Percentiles rank a stretch among this genome's conserved stretches.
Conservation (phyloP, 805 yeast genomes). For the Yarrowia hollandica region DNA sequence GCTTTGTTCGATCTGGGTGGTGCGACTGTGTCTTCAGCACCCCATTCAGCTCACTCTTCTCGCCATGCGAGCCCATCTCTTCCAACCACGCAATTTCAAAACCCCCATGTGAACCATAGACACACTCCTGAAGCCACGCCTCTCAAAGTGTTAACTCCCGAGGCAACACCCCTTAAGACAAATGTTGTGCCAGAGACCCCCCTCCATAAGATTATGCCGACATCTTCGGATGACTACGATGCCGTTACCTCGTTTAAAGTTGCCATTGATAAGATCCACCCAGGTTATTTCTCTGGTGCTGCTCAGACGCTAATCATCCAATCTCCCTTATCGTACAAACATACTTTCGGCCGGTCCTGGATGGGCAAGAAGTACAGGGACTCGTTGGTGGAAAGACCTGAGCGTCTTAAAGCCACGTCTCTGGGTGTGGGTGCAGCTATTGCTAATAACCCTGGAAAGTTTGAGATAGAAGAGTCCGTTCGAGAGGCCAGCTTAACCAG, state of each 20-base stretch:
- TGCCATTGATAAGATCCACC: background rate
- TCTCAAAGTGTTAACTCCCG: background rate
- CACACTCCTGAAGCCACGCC: constrained; percentile 6
- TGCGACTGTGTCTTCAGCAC: background rate
- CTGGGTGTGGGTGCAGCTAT: constrained; percentile 76
- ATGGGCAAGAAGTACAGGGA: constrained; percentile 63
- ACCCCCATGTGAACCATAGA: background rate
- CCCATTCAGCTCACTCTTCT: background rate
- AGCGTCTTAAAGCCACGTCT: constrained; percentile 71
- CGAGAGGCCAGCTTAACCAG: constrained; percentile 49
- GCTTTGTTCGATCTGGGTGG: constrained; percentile 1
- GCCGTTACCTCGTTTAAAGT: background rate
- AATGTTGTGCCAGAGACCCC: background rate
- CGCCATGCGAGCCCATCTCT: background rate
- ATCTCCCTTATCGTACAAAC: constrained; percentile 69
- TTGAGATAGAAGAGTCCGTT: constrained; percentile 50
- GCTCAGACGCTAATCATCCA: constrained; percentile 54
- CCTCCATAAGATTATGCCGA: background rate
- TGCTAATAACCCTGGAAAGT: constrained; percentile 48
- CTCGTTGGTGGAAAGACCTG: constrained; percentile 81
- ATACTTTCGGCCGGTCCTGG: constrained; percentile 76
- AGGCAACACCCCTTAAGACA: background rate
- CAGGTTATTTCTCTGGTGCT: background rate
- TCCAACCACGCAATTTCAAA: background rate
- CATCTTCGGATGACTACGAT: background rate